Conservation (phyloP, 352 stramenopile genomes). For the Globisporangium carolinianum region DNA sequence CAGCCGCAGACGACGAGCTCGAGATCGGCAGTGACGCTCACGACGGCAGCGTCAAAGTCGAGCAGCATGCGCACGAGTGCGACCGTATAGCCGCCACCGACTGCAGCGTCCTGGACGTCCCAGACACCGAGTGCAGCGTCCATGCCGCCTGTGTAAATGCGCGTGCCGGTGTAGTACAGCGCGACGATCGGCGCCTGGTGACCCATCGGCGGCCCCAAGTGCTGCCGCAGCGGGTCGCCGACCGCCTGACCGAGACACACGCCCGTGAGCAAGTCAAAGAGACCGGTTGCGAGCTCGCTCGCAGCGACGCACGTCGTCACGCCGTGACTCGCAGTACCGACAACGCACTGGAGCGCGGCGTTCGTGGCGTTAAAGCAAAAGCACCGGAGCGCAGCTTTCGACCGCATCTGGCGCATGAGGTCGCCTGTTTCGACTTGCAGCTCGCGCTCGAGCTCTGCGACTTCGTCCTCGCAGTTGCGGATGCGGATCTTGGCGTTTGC, state of each 20-base stretch:
- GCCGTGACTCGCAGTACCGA: conserved; percentile 63
- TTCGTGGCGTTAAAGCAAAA: conserved; percentile 74
- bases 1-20: conserved; percentile 49
- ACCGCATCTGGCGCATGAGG: conserved; percentile 64
- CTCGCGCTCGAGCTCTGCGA: conserved; percentile 60
- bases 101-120: conserved; percentile 44
- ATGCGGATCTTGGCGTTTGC: conserved; percentile 58
- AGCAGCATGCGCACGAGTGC: conserved; percentile 39
- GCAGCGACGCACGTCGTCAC: conserved; percentile 52
- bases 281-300: conserved; percentile 30
- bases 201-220: conserved; percentile 50
- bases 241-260: conserved; percentile 59
- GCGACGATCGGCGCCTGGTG: conserved; percentile 67
- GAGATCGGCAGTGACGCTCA: conserved; percentile 52
- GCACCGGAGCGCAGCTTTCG: conserved; percentile 58
- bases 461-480: conserved; percentile 58
- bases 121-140: conserved; percentile 61
- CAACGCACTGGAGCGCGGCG: conserved; percentile 60
- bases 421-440: conserved; percentile 56
- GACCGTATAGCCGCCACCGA: conserved; percentile 46
- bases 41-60: conserved; percentile 68
- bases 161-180: conserved; percentile 45
- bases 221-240: conserved; percentile 50
- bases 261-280: conserved; percentile 66
- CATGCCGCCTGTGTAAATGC: conserved; percentile 67